Base-by-base conservation (phyloP, 345 rosid species). In the Punica granatum region DNA sequence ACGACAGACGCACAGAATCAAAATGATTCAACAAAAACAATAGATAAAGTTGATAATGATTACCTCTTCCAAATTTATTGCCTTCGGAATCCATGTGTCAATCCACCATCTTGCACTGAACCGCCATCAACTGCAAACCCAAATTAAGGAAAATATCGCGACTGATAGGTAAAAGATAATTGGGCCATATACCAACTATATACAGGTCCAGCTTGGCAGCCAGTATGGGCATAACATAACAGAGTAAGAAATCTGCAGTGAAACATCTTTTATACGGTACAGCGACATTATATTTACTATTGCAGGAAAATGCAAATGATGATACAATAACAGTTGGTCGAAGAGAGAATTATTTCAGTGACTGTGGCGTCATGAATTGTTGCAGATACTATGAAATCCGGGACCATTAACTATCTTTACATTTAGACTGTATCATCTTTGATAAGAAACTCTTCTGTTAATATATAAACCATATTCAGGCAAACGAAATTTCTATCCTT, bases 61-160 rank as follows among this genome's bases (percentile, higher is more conserved):
- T 75, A 85, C 92, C 92, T 75, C 76, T 71, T 73, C 90, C 92
- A 72, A 82, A 87, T 35, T 78, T 85, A 75, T 85, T 85, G 79
- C 72, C 79, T 74, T 87, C 88, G 49, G 76, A 74, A 79, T 87
- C 92, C 92, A 87, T 87, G 60, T 80, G 61, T 56, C 79, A 80
- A 58, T 69, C 65, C 70, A 63, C 76, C 69, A 49, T 67, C 59
- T 63, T 66, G 67, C 43, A 53, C 58, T 19, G 62, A 66, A 72
- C 51, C 79, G 72, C 66, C 60, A 66, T 63, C 69, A 81, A 67
- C 92, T 85, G 85, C 78, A 79, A 70, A 48, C 65, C 42, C 41
- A 69, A 26, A 68, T 21, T 2, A 36, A 32, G 6, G 33, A 16
- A n/a, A n/a, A 6, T 6, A 1, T 16, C 0, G 35, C 33, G 19